Evolutionary conservation across 352 stramenopile species (phyloP), one percentile per base, ranked within the genome.

Genomic region (Aphanomyces invadans): DNA sequence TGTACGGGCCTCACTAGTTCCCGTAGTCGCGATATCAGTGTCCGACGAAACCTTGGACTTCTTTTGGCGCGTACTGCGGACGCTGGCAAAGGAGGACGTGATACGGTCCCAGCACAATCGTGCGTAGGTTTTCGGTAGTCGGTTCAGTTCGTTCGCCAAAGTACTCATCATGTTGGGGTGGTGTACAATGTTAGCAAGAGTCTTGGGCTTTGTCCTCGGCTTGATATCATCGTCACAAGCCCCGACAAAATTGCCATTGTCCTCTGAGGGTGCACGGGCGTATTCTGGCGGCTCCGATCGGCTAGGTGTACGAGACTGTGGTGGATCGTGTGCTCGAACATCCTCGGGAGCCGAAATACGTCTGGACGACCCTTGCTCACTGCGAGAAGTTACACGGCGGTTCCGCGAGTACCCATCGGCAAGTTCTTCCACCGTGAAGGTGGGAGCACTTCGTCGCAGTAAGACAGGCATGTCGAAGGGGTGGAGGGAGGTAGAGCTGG

Each of bases 361-460:
- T 32, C 63, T 28, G 11, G 52, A 49, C 77, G 74, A 9, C 70
- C 68, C 11, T 71, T 67, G 2, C 73, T 72, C 54, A 77, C 65
- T 0, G 75, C 57, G 66, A 87, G 44, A 52, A 9, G 21, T 9
- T 9, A 7, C 44, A 25, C 7, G 44, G 7, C 44, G 44, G 7
- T 29, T 21, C 1, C 25, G 29, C 11, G 25, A 21, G 49, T 57
- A 57, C 25, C 49, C 49, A 79, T 42, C 60, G 10, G 78, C 74
- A 53, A 92, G 83, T 72, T 90, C 77, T 39, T 90, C 81, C 38
- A 90, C 79, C 21, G 79, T 83, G 1, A 81, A 82, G 57, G 80
- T 88, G 10, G 83, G 81, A 23, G 83, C 83, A 23, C 79, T 75
- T 42, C 77, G 71, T 53, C 83, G 79, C 55, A 92, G 60, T 9